A percentile compares a stretch with the other conserved stretches of the same genome.
phyloP scores from a whole-genome alignment of 768 basidiomycete genomes.

The Lyophyllum semitale region DNA sequence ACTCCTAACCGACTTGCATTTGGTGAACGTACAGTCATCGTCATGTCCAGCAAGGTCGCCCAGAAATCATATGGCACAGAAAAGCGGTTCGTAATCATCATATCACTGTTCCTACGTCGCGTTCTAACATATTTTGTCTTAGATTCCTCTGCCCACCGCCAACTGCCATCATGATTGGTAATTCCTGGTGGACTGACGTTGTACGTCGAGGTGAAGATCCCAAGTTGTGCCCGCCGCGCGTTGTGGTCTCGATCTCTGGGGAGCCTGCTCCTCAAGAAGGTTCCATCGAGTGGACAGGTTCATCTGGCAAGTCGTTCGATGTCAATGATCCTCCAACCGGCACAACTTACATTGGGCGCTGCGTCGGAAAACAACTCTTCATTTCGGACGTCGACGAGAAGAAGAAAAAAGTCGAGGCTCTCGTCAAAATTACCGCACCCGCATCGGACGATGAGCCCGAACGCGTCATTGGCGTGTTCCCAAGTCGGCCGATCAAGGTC shows the following conservation, averaged over 20 bases:
- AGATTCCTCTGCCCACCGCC: slow-evolving; percentile 94
- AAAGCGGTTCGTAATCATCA: slow-evolving; percentile 62
- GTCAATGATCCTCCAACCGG: slow-evolving; percentile 75
- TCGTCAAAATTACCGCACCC: slow-evolving; percentile 85
- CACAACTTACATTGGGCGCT: slow-evolving; percentile 89
- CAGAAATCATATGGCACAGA: slow-evolving; percentile 98
- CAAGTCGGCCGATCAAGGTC: slow-evolving; percentile 94
- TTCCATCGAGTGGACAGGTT: slow-evolving; percentile 84
- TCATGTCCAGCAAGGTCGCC: slow-evolving; percentile 97
- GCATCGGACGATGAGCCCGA: slow-evolving; percentile 80
- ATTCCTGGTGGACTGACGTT: slow-evolving; percentile 91
- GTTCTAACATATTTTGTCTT: slow-evolving; percentile 14
- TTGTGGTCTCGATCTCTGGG: slow-evolving; percentile 90
- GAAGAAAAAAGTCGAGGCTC: slow-evolving; percentile 92
- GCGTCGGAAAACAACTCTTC: slow-evolving; percentile 92
- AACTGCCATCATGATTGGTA: slow-evolving; percentile 91
- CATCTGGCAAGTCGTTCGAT: slow-evolving; percentile 84
- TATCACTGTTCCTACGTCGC: background rate
- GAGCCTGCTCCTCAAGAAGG: slow-evolving; percentile 86
- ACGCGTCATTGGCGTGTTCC: slow-evolving; percentile 84
- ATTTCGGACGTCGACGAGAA: slow-evolving; percentile 95
- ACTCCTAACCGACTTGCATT: slow-evolving; percentile 84
- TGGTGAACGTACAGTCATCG: slow-evolving; percentile 92
- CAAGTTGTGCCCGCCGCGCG: slow-evolving; percentile 74
- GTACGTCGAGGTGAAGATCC: slow-evolving; percentile 73